phyloP scores from a whole-genome alignment of 495 filamentous ascomycete genomes.

The Xylaria intraflava region DNA sequence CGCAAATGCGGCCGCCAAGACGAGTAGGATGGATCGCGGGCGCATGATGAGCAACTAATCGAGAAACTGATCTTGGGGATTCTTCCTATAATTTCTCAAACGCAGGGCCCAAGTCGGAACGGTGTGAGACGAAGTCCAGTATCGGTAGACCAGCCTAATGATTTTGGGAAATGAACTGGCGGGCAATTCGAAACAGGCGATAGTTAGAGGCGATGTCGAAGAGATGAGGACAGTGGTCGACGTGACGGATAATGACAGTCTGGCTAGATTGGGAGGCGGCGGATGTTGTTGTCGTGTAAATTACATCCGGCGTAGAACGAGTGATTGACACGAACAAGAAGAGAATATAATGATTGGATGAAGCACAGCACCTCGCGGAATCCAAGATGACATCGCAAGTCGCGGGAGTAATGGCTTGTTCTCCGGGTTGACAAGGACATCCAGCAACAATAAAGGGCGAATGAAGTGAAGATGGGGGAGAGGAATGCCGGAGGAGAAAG shows the following conservation, averaged over 20 bases:
- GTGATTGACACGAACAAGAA: neutral
- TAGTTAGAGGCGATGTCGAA: neutral
- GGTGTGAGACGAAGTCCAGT: neutral
- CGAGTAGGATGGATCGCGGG: slow-evolving; percentile 4
- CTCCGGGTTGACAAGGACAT: neutral
- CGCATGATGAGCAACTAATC: slow-evolving; percentile 5
- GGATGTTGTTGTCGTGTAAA: neutral
- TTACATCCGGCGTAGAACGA: slow-evolving; percentile 1
- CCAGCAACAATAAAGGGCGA: too few species aligned
- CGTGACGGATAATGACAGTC: neutral
- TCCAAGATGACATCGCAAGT: slow-evolving; percentile 5
- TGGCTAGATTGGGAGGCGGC: neutral
- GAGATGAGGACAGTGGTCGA: neutral
- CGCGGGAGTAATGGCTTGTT: neutral
- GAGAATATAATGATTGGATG: neutral
- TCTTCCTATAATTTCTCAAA: neutral
- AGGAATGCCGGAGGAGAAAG: neutral
- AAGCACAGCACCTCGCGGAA: neutral
- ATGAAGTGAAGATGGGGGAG: neutral
- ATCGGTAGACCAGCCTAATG: neutral
- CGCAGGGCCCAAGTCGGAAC: neutral
- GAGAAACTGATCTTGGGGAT: neutral
- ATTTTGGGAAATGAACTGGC: neutral
- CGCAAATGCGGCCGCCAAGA: slow-evolving; percentile 15
- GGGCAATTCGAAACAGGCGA: neutral